Evolutionary conservation across 2,329 filamentous ascomycete species (phyloP), one percentile per base, ranked within the genome.

Genomic region (Niveomyces coronatus): DNA sequence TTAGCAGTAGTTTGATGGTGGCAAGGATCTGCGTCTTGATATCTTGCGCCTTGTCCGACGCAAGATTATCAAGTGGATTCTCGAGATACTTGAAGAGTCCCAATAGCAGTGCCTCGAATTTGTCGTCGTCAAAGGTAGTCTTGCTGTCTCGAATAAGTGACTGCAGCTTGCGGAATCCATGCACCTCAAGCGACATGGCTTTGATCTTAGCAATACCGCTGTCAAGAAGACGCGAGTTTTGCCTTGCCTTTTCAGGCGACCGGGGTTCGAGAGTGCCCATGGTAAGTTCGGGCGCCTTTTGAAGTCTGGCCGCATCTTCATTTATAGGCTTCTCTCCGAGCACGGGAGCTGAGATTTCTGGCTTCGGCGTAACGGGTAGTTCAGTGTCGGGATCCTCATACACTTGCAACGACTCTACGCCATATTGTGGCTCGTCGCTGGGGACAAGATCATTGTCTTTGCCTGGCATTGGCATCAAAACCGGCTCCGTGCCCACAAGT

Each of bases 81-180:
- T 85, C 74, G 18, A 88, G 72, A 52, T 82, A 88, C 33, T 78
- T 74, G 44, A 88, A 82, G 15, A 86, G 67, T 1, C 78, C 80
- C 3, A 72, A 49, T 24, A 87, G 62, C 3, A 88, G 66, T 7
- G 77, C 68, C 45, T 81, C 74, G 43, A 85, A 86, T 46, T 75
- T 81, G 33, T 80, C 75, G 43, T 80, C 74, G 2, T 70, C 68
- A 52, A 83, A 76, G 15, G 76, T 66, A 11, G 76, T 69, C 49
- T 71, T 71, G 52, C 69, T 74, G 42, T 82, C 79, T 45, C 81
- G 78, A 43, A 86, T 70, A 46, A 87, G 70, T 27, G 79, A 79
- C 55, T 88, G 83, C 34, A 88, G 65, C 51, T 84, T 83, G 37
- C 83, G 75, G 67, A 88, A 86, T 40, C 83, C 83, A 52, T 87